Base-by-base conservation (phyloP, 2,329 filamentous ascomycete genomes). In the Aspergillus amoenus region DNA sequence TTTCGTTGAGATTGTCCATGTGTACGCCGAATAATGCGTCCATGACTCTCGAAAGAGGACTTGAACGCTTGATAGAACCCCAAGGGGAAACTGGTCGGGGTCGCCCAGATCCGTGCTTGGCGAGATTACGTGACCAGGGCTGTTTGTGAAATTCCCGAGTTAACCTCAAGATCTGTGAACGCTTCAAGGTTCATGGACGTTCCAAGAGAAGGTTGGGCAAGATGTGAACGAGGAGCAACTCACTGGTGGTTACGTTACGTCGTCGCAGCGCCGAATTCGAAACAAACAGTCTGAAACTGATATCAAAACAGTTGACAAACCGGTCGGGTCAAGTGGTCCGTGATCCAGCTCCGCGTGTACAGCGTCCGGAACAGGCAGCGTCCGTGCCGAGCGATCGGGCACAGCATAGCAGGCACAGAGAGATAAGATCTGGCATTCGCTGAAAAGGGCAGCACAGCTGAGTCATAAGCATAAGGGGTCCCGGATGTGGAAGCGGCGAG, bases 371-470 rank as follows among this genome's bases (percentile, higher is more conserved):
- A 41, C 34, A 57, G 49, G 24, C 49, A 30, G 37, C 37, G 49
- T 52, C 54, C 47, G 51, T 53, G 51, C 51, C 43, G 51, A 53
- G 43, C 46, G 51, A 53, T 52, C 41, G n/a, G 49, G 27, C 27
- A 11, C 27, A 32, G 50, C 51, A 39, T 5, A 34, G 17, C 7
- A n/a, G n/a, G 12, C 18, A n/a, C 17, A 12, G 34, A 13, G 15
- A 37, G 43, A 46, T 41, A 40, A 53, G 42, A 46, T 46, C 21
- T 46, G 24, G 22, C 18, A 47, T 47, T 21, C 44, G 24, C 22
- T 18, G n/a, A 15, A 4, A n/a, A 40, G 9, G 22, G 27, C 27
- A 21, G 15, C 1, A 51, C 47, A 55, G 56, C 41, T 58, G 51
- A 58, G 32, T 51, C 46, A 55, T 2, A 6, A 1, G 8, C 30